Conservation (phyloP, 495 filamentous ascomycete genomes). For the Penicillium steckii region DNA sequence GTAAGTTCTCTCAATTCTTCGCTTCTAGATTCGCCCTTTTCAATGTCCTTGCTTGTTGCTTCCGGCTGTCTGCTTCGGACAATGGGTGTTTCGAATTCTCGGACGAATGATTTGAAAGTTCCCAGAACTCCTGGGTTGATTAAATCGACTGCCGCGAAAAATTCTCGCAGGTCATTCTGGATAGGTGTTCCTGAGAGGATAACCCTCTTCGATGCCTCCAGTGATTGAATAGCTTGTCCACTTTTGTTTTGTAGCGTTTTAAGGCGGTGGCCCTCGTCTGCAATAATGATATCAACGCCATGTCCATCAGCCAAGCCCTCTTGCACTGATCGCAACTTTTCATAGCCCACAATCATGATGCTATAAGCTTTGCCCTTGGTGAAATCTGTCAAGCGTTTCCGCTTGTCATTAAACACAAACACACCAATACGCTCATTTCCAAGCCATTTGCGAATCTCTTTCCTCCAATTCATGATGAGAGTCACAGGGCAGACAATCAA, state of each 20-base stretch:
- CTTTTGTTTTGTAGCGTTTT: slow-evolving; percentile 84
- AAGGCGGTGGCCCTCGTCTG: slow-evolving; percentile 78
- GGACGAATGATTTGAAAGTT: slow-evolving; percentile 65
- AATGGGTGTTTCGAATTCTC: slow-evolving; percentile 72
- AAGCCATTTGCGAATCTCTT: slow-evolving; percentile 79
- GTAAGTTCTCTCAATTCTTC: slow-evolving; percentile 69
- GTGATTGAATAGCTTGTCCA: slow-evolving; percentile 68
- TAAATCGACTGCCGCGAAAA: slow-evolving; percentile 76
- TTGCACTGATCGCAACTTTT: slow-evolving; percentile 69
- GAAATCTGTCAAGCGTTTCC: slow-evolving; percentile 68
- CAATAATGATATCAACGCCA: slow-evolving; percentile 75
- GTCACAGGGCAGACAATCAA: slow-evolving; percentile 81
- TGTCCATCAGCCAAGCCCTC: slow-evolving; percentile 62
- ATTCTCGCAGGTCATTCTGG: slow-evolving; percentile 79
- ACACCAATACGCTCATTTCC: slow-evolving; percentile 76
- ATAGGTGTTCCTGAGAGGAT: slow-evolving; percentile 78
- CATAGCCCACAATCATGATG: slow-evolving; percentile 83
- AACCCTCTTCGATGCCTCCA: slow-evolving; percentile 65
- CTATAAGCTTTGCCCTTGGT: slow-evolving; percentile 73
- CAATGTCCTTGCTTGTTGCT: slow-evolving; percentile 62
- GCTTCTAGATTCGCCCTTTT: slow-evolving; percentile 68
- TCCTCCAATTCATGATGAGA: slow-evolving; percentile 77
- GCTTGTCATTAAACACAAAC: slow-evolving; percentile 67
- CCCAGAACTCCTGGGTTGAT: slow-evolving; percentile 76
- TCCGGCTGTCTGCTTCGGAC: slow-evolving; percentile 71